phyloP scores from a whole-genome alignment of 2,329 filamentous ascomycete genomes.

The Phoma herbarum region DNA sequence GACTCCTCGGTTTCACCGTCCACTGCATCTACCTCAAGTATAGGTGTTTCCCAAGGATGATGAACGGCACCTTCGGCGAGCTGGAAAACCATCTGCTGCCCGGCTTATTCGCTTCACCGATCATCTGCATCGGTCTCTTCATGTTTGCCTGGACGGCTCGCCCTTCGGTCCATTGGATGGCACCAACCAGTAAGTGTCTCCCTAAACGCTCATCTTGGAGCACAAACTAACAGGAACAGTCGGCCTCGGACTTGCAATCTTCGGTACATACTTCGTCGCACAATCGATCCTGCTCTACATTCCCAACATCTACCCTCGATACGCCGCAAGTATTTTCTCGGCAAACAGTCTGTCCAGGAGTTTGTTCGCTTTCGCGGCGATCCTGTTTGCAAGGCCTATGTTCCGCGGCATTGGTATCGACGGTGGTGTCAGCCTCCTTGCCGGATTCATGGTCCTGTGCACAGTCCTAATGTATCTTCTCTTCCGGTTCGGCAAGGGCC shows the following conservation, averaged over 20 bases:
- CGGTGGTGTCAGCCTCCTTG: slow-evolving; percentile 66
- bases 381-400: slow-evolving; percentile 67
- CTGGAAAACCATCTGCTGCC: slow-evolving; percentile 77
- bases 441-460: slow-evolving; percentile 51
- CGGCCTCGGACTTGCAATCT: slow-evolving; percentile 59
- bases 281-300: slow-evolving; percentile 69
- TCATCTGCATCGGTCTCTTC: slow-evolving; percentile 70
- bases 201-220: neutral
- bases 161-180: slow-evolving; percentile 64
- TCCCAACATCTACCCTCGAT: slow-evolving; percentile 67
- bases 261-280: slow-evolving; percentile 48
- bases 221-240: slow-evolving; percentile 32
- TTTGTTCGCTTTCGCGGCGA: slow-evolving; percentile 65
- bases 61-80: slow-evolving; percentile 72
- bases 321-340: slow-evolving; percentile 62
- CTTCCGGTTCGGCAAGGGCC: slow-evolving; percentile 63
- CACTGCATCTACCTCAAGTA: slow-evolving; percentile 79
- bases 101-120: slow-evolving; percentile 62
- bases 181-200: slow-evolving; percentile 50
- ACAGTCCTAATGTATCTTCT: slow-evolving; percentile 65
- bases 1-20: slow-evolving; percentile 69
- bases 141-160: slow-evolving; percentile 74
- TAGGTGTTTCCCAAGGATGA: slow-evolving; percentile 69
- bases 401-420: slow-evolving; percentile 67
- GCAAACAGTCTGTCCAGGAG: slow-evolving; percentile 66